phyloP scores from a whole-genome alignment of 1,284 basidiomycete species.

The Microbotryum violaceum region DNA sequence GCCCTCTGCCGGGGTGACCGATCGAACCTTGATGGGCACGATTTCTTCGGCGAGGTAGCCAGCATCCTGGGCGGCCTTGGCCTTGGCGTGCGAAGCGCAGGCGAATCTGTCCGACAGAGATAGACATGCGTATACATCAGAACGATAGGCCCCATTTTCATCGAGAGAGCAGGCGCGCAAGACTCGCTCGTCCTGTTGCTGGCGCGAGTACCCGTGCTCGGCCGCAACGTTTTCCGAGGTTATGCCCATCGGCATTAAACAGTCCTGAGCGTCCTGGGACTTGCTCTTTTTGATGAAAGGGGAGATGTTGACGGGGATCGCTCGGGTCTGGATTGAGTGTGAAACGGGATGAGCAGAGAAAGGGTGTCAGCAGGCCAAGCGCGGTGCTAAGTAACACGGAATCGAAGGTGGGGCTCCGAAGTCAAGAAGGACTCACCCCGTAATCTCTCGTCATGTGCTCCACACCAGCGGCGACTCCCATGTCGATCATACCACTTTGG shows the following conservation, averaged over 20 bases:
- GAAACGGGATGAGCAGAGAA: background rate
- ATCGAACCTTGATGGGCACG: slow-evolving; percentile 42
- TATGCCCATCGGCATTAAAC: slow-evolving; percentile 43
- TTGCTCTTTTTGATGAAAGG: slow-evolving; percentile 36
- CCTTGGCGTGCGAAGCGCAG: slow-evolving; percentile 41
- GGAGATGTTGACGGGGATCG: slow-evolving; percentile 39
- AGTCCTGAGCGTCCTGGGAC: slow-evolving; percentile 38
- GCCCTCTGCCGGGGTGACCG: slow-evolving; percentile 35
- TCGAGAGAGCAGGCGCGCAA: background rate
- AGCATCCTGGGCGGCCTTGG: slow-evolving; percentile 42
- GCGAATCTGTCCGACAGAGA: slow-evolving; percentile 35
- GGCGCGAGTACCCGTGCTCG: slow-evolving; percentile 40
- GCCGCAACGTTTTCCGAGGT: slow-evolving; percentile 45
- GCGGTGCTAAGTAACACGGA: background rate
- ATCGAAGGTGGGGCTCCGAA: background rate
- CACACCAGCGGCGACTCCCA: slow-evolving; percentile 57
- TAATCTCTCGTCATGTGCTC: slow-evolving; percentile 33
- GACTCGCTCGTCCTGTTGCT: slow-evolving; percentile 38
- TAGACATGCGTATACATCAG: background rate
- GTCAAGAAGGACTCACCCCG: slow-evolving; percentile 12
- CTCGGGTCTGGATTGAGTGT: slow-evolving; percentile 29
- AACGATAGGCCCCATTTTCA: background rate
- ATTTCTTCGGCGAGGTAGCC: slow-evolving; percentile 44
- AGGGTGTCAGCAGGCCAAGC: background rate
- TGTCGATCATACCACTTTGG: slow-evolving; percentile 70